Evolutionary conservation across 2,329 filamentous ascomycete genomes (phyloP).

Genomic region (Podosphaera aphanis): DNA sequence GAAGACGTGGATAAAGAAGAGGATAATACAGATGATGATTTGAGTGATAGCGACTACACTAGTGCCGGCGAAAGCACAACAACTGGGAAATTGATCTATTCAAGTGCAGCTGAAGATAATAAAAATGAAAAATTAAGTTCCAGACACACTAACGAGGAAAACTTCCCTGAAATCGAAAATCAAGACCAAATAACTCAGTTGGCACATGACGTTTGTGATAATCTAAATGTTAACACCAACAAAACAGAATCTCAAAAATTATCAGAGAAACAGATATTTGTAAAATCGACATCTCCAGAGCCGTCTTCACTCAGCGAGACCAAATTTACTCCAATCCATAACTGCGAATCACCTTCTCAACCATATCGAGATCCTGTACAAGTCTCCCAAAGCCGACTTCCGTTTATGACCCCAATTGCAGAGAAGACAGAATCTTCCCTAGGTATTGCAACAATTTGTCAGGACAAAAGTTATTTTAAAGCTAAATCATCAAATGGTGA

Average conservation of each 20-base stretch:
- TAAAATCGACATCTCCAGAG: slow-evolving; percentile 22
- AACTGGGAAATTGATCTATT: slow-evolving; percentile 45
- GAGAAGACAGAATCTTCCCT: slow-evolving; percentile 84
- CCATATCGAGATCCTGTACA: slow-evolving; percentile 62
- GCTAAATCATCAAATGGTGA: slow-evolving; percentile 56
- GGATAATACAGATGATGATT: slow-evolving; percentile 27
- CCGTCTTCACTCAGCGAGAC: slow-evolving; percentile 23
- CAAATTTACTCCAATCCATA: slow-evolving; percentile 60
- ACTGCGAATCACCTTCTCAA: slow-evolving; percentile 57
- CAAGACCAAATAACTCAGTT: slow-evolving; percentile 19
- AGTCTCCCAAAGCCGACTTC: slow-evolving; percentile 70
- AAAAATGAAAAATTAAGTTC: slow-evolving; percentile 31
- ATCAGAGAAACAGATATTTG: slow-evolving; percentile 20
- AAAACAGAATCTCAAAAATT: slow-evolving; percentile 16
- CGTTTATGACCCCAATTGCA: slow-evolving; percentile 97
- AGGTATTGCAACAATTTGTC: slow-evolving; percentile 32
- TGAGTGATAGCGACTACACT: slow-evolving; percentile 49
- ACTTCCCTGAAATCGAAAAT: slow-evolving; percentile 30
- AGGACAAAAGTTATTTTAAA: slow-evolving; percentile 32
- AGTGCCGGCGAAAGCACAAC: slow-evolving; percentile 67
- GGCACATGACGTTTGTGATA: slow-evolving; percentile 20
- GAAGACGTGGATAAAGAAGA: slow-evolving; percentile 18
- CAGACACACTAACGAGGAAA: slow-evolving; percentile 49
- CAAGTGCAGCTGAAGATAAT: slow-evolving; percentile 41
- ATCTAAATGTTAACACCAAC: slow-evolving; percentile 11